Percentiles rank a stretch among this genome's conserved stretches.
phyloP scores from a whole-genome alignment of 2,329 filamentous ascomycete genomes.

The Rhinocladiella similis region DNA sequence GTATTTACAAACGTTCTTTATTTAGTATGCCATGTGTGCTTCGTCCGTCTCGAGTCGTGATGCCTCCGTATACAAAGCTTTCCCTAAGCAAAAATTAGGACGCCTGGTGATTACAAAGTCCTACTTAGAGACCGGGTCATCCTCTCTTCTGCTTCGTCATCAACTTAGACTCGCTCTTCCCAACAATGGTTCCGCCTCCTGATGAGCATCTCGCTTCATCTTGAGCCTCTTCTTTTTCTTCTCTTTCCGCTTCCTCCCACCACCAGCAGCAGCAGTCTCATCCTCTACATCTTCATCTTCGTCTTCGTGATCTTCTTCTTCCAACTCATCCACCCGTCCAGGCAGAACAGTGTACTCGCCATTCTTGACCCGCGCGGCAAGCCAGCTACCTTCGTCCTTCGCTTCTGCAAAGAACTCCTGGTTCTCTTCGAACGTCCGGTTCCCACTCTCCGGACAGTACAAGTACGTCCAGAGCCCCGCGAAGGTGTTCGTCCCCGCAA shows the following conservation, averaged over 20 bases:
- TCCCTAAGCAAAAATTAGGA: no score
- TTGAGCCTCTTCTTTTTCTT: slow-evolving; percentile 2
- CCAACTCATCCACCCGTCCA: slow-evolving; percentile 14
- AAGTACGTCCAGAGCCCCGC: slow-evolving; percentile 57
- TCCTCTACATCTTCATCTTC: slow-evolving; percentile 15
- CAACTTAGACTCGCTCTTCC: slow-evolving; percentile 2
- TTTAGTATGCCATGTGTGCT: no score
- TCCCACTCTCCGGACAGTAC: slow-evolving; percentile 56
- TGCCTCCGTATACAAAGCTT: no score
- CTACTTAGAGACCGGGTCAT: no score
- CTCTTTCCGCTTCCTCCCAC: background rate
- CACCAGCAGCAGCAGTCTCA: slow-evolving; percentile 3
- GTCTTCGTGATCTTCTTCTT: no score
- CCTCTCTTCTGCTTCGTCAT: background rate
- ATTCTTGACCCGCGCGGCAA: slow-evolving; percentile 52
- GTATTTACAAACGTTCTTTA: no score
- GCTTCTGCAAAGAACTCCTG: slow-evolving; percentile 59
- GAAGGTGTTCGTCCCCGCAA: slow-evolving; percentile 55
- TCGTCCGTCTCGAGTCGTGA: no score
- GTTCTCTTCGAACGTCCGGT: slow-evolving; percentile 61
- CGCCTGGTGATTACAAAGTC: no score
- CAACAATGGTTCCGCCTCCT: slow-evolving; percentile 13
- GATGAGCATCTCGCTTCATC: slow-evolving; percentile 9
- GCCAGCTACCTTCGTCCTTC: slow-evolving; percentile 53
- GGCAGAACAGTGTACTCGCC: slow-evolving; percentile 47